These are phyloP conservation scores for Diaporthe sp. DNA, from an alignment of 2,329 filamentous ascomycete genomes.

Conservation along the genomic window DNA sequence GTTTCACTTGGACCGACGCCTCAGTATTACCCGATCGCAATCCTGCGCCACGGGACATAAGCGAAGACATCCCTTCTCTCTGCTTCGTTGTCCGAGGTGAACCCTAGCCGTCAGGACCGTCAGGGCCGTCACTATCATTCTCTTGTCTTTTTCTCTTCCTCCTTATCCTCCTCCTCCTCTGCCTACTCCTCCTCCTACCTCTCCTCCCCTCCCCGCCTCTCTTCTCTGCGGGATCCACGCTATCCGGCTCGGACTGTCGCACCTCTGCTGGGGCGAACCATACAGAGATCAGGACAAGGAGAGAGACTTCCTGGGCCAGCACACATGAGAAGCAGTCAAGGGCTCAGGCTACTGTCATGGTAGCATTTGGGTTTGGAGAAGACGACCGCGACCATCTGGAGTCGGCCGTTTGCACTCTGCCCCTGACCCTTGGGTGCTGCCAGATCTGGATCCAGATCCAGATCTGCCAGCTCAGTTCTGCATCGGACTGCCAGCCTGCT, in stretches of 20 bases:
- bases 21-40: conserved; percentile 16
- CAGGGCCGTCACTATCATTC: conserved; percentile 8
- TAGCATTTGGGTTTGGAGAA: conserved; percentile 29
- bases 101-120: neutral
- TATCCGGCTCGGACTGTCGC: conserved; percentile 14
- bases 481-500: conserved; percentile 8
- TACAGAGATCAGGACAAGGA: neutral
- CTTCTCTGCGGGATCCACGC: neutral
- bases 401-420: conserved; percentile 29
- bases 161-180: neutral
- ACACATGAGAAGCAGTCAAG: conserved; percentile 7
- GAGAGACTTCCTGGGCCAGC: neutral
- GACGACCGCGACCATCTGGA: conserved; percentile 16
- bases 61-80: conserved; percentile 19
- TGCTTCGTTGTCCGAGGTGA: conserved; percentile 1
- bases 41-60: conserved; percentile 26
- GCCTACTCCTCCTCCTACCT: neutral
- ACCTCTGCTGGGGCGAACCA: neutral
- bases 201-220: neutral
- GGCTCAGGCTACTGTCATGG: conserved; percentile 26
- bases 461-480: conserved; percentile 15
- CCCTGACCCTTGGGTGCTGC: conserved; percentile 18
- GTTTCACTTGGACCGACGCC: conserved; percentile 29
- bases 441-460: conserved; percentile 24
- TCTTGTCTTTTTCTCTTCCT: neutral